Base-by-base conservation (phyloP, 2,329 filamentous ascomycete species). In the Epichloe sylvatica region DNA sequence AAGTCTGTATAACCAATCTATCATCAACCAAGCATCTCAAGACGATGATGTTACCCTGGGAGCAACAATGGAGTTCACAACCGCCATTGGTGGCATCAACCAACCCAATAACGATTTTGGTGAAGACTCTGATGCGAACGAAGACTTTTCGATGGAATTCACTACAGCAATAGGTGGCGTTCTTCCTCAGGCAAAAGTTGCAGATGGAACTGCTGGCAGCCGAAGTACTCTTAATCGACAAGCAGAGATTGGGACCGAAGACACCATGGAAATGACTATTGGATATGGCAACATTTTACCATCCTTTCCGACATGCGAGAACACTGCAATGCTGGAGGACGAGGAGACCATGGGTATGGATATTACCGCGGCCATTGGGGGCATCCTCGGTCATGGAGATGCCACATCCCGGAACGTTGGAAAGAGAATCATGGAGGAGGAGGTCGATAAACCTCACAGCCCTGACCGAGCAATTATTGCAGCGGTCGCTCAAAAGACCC, bases 101-200 rank as follows among this genome's bases (percentile, higher is more conserved):
- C 62, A 64, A 34, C 51, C 57, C 17, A 52, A 60, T 23, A 53
- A 58, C 4, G 59, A 66, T 25, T 58, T 68, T 25, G 57, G 62
- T 2, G 62, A 67, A 25, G 61, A 67, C 33, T 62, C 65, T 2
- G 62, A 67, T 15, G 68, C 68, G 3, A 76, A 83, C 42, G 80
- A 83, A 55, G 84, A 89, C 42, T 80, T 88, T 72, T 86, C 84
- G 0, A 89, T 89, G 83, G 85, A 89, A 58, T 74, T 89, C 51
- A 86, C 83, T 1, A 77, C 79, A 2, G 78, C 80, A 34, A 74
- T 83, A 54, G 80, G 80, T 0, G 72, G 75, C 17, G 65, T 82
- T 0, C 59, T 81, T 5, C 53, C 60, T 5, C 56, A 61, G n/a
- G 53, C 60, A 47, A 60, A 58, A 47, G 55, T 56, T 9, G 57